These are phyloP conservation scores for Penicillium capsulatum DNA, from an alignment of 2,329 filamentous ascomycete genomes.

Conservation along the genomic window DNA sequence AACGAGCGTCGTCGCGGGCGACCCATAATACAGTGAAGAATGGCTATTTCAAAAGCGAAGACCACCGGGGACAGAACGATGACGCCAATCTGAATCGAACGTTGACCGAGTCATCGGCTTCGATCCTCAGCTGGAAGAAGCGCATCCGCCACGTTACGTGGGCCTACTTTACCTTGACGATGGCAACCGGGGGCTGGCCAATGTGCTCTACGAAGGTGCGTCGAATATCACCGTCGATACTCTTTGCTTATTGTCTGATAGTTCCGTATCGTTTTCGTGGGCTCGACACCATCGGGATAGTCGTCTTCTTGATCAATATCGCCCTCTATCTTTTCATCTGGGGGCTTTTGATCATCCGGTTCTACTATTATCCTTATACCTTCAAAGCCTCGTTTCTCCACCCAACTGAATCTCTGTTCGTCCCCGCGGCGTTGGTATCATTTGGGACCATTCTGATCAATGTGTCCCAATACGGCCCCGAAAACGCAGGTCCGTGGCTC, in stretches of 20 bases:
- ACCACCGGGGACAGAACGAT: conserved; percentile 12
- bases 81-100: conserved; percentile 12
- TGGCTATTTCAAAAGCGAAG: conserved; percentile 8
- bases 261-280: conserved; percentile 55
- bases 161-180: conserved; percentile 74
- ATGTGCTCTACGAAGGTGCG: conserved; percentile 56
- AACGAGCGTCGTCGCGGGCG: conserved; percentile 20
- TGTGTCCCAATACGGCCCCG: conserved; percentile 68
- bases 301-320: conserved; percentile 62
- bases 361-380: conserved; percentile 64
- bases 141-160: conserved; percentile 64
- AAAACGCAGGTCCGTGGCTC: conserved; percentile 61
- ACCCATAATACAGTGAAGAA: conserved; percentile 8
- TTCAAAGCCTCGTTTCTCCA: conserved; percentile 69
- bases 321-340: conserved; percentile 61
- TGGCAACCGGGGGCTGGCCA: conserved; percentile 60
- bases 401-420: conserved; percentile 73
- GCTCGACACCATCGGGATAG: conserved; percentile 55
- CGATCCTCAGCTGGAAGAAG: conserved; percentile 47
- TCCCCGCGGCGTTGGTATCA: conserved; percentile 64
- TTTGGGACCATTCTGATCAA: conserved; percentile 75
- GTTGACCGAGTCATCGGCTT: conserved; percentile 16
- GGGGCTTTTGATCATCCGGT: conserved; percentile 62
- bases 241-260: conserved; percentile 11
- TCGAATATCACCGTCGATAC: no score